phyloP scores from a whole-genome alignment of 768 basidiomycete species.

The Lactifluus subvellereus region DNA sequence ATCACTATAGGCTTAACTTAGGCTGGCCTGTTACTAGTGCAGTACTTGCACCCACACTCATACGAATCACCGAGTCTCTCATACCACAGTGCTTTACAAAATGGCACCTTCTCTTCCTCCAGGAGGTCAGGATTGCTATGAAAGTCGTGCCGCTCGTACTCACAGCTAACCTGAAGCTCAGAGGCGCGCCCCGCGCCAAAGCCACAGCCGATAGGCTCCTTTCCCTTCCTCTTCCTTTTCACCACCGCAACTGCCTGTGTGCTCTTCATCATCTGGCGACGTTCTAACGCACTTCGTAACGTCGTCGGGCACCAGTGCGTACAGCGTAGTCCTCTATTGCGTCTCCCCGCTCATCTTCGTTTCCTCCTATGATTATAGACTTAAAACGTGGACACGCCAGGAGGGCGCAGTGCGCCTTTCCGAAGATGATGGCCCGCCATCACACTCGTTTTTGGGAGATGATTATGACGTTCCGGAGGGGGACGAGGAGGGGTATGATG shows the following conservation, averaged over 20 bases:
- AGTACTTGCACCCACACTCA: too few relatives aligned
- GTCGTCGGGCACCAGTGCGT: conserved; percentile 54
- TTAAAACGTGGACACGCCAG: conserved; percentile 47
- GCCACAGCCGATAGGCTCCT: conserved; percentile 57
- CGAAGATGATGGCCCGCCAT: conserved; percentile 60
- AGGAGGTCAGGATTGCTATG: conserved; percentile 8
- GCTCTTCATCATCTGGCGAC: conserved; percentile 57
- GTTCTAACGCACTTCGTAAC: conserved; percentile 45
- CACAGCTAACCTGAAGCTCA: conserved; percentile 10
- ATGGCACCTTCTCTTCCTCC: conserved; percentile 15
- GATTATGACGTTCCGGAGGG: conserved; percentile 45
- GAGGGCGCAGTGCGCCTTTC: conserved; percentile 60
- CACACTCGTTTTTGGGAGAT: conserved; percentile 52
- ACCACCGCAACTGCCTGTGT: conserved; percentile 50
- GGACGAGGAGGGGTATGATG: conserved; percentile 31
- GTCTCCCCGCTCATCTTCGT: background rate
- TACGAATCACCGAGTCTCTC: background rate
- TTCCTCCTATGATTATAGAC: conserved; percentile 33
- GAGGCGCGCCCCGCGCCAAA: conserved; percentile 44
- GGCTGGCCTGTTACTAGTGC: too few relatives aligned
- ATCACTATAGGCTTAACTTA: too few relatives aligned
- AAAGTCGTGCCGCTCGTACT: background rate
- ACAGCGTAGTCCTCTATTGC: conserved; percentile 19
- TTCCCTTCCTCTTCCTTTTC: conserved; percentile 46
- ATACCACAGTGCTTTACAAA: background rate